These are phyloP conservation scores for Teratosphaeria zuluensis DNA, from an alignment of 2,329 filamentous ascomycete genomes.

Conservation along the genomic window DNA sequence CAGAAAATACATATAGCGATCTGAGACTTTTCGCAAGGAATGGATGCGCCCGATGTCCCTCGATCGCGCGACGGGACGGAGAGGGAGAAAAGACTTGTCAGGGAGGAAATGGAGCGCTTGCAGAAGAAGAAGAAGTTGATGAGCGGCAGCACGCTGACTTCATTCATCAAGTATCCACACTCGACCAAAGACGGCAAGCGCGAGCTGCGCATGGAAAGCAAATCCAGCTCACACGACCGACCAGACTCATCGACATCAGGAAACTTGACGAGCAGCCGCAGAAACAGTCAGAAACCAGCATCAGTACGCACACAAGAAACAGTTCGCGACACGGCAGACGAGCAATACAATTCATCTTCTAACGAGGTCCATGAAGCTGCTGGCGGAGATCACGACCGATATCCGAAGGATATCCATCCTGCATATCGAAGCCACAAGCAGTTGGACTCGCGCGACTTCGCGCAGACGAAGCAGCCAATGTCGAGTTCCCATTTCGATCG, in stretches of 20 bases:
- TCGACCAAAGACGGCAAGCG: slow-evolving; percentile 6
- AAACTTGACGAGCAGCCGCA: background rate
- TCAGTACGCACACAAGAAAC: slow-evolving; percentile 1
- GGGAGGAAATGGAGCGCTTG: background rate
- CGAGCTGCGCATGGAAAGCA: slow-evolving; percentile 4
- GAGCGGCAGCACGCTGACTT: slow-evolving; percentile 6
- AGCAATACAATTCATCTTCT: slow-evolving; percentile 5
- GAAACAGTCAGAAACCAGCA: background rate
- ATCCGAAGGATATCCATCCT: slow-evolving; percentile 1
- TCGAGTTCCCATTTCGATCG: slow-evolving; percentile 6
- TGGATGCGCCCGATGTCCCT: slow-evolving; percentile 8
- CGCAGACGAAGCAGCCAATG: slow-evolving; percentile 1
- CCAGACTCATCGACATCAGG: background rate
- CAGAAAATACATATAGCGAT: background rate
- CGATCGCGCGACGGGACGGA: slow-evolving; percentile 3
- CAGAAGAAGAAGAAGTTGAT: slow-evolving; percentile 1
- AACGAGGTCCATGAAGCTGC: slow-evolving; percentile 12
- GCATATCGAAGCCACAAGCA: background rate
- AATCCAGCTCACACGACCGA: background rate
- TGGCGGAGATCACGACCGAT: slow-evolving; percentile 17
- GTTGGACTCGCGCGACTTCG: background rate
- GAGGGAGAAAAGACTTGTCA: background rate
- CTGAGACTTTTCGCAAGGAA: background rate
- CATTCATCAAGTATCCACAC: slow-evolving; percentile 9
- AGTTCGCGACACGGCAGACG: background rate